phyloP scores from a whole-genome alignment of 202 grass and related monocot genomes.

The Saccharum hybrid region DNA sequence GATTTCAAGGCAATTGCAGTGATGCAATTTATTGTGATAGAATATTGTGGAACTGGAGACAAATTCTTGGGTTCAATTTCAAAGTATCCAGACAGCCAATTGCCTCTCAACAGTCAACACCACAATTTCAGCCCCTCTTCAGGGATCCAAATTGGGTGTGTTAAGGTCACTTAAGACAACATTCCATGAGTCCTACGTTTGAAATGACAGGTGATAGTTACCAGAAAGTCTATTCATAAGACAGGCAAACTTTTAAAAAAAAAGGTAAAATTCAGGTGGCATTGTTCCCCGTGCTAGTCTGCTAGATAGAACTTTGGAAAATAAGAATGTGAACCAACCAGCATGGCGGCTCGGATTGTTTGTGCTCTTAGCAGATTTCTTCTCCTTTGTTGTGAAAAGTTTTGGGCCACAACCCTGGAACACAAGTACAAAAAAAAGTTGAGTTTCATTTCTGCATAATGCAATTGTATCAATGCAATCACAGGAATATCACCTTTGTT shows the following conservation, averaged over 20 bases:
- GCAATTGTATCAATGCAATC: not conserved
- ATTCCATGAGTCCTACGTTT: not conserved
- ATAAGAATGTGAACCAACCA: conserved; percentile 49
- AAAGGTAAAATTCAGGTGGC: no score
- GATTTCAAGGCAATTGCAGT: not conserved
- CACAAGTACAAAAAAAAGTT: not conserved
- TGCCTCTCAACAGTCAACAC: not conserved
- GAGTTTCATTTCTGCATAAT: conserved; percentile 12
- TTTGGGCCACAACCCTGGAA: conserved; percentile 55
- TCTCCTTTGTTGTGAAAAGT: conserved; percentile 65
- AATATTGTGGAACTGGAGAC: not conserved
- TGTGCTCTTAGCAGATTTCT: conserved; percentile 53
- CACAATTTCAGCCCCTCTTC: conserved; percentile 11
- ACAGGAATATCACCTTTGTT: conserved; percentile 61
- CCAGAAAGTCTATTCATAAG: not conserved
- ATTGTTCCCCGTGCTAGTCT: no score
- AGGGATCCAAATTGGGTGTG: not conserved
- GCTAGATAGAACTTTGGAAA: no score
- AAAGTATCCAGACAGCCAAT: not conserved
- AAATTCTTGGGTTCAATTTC: not conserved
- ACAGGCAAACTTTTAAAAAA: not conserved
- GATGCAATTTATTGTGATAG: not conserved
- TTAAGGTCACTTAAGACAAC: conserved; percentile 5
- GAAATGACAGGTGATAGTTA: not conserved
- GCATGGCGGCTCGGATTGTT: conserved; percentile 43